Conservation (phyloP, 371 early-diverging fungal genomes). For the Syncephalis plumigaleata region DNA sequence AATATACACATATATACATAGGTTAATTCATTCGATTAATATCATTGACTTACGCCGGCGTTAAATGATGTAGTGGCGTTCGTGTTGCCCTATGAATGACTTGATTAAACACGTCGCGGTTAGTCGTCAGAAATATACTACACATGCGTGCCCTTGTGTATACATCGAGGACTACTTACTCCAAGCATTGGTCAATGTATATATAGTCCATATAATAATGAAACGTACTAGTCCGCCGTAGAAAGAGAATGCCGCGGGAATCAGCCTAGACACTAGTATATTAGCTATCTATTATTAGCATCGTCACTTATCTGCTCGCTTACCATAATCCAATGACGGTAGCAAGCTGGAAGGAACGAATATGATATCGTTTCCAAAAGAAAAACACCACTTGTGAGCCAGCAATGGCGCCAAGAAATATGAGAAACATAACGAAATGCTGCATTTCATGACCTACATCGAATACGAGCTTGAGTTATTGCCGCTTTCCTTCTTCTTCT, state of each 20-base stretch:
- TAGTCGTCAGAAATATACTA: not conserved
- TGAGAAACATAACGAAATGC: slow-evolving; percentile 41
- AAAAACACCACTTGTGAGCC: slow-evolving; percentile 54
- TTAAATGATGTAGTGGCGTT: slow-evolving; percentile 44
- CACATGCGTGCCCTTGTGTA: not conserved
- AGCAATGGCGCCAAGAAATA: slow-evolving; percentile 48
- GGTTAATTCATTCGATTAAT: no score
- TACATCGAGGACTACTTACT: slow-evolving; percentile 11
- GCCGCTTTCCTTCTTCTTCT: no score
- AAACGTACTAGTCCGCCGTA: slow-evolving; percentile 10
- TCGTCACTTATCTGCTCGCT: slow-evolving; percentile 2
- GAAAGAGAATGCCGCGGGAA: slow-evolving; percentile 7
- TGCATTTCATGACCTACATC: slow-evolving; percentile 7
- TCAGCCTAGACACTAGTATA: no score
- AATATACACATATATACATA: no score
- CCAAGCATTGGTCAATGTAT: slow-evolving; percentile 18
- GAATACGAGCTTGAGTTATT: no score
- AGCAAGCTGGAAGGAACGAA: slow-evolving; percentile 51
- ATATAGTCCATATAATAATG: slow-evolving; percentile 19
- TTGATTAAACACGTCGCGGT: slow-evolving; percentile 2
- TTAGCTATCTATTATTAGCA: no score
- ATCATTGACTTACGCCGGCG: slow-evolving; percentile 24
- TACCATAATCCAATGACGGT: slow-evolving; percentile 59
- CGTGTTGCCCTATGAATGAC: slow-evolving; percentile 14
- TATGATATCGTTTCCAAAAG: slow-evolving; percentile 62